Base-by-base conservation (phyloP, 1,139 yeast species). In the Tardiomyces depauwii region DNA sequence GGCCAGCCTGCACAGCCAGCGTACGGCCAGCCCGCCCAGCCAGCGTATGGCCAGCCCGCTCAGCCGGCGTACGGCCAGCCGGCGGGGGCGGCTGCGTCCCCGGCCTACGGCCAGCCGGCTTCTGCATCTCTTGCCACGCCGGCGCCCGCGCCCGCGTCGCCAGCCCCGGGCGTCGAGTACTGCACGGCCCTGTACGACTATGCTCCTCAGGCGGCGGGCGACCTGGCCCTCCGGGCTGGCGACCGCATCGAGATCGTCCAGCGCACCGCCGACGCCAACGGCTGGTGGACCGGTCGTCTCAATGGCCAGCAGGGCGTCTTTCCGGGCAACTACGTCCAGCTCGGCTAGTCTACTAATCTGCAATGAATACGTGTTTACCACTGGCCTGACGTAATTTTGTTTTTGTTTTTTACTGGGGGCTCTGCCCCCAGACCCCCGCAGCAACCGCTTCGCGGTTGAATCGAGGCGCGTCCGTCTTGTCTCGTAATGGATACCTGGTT, bases 251-350 rank as follows among this genome's bases (percentile, higher is more conserved):
- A 86, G 57, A 73, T 91, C 48, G 76, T 88, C 6, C 86, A 87
- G 60, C 80, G 85, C 57, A 82, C 95, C 1, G 73, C 78, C 0
- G 96, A 88, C 61, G 74, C 80, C 46, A 87, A 87, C 58, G 97
- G 95, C 2, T 91, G 98, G 98, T 91, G 98, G 98, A 86, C 95
- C 1, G 98, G 98, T n/a, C 70, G 73, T 46, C 70, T 77, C 55
- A 86, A 88, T 57, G 96, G 96, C 11, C 82, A 74, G 51, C 80
- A 81, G 47, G 98, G 98, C 46, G 85, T 81, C 7, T 91, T 91
- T 71, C 98, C 98, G 4, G 97, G 96, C 14, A 91, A 89, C 63
- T 91, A 91, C 60, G 97, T 91, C 33, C 89, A 84, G 62, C 65
- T 84, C n/a, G 58, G 62, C 21, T 58, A 49, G 45, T n/a, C 16